Conservation (phyloP, 1,139 yeast genomes). For the Tardiomyces depauwii region DNA sequence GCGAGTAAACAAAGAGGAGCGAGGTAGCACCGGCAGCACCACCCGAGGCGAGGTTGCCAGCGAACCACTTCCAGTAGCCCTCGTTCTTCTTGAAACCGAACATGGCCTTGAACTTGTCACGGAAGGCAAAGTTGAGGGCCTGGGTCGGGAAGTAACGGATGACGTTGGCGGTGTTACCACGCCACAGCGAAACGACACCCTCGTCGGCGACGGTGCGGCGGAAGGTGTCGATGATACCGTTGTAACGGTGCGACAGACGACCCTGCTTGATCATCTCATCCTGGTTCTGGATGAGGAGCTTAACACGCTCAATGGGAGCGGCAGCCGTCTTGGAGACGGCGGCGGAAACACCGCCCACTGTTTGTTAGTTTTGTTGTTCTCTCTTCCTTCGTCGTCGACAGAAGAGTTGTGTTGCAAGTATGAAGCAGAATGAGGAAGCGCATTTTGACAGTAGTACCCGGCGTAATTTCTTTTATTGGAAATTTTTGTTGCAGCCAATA, state of each 20-base stretch:
- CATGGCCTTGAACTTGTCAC: constrained; percentile 69
- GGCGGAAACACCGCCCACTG: constrained; percentile 77
- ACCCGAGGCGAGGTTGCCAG: constrained; percentile 77
- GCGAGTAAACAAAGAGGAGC: constrained; percentile 63
- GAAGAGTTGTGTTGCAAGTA: too few species aligned
- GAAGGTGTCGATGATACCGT: constrained; percentile 64
- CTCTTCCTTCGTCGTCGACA: not conserved
- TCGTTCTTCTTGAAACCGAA: constrained; percentile 65
- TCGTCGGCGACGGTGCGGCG: constrained; percentile 61
- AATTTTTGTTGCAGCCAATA: too few species aligned
- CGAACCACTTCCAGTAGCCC: constrained; percentile 60
- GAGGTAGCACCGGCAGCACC: constrained; percentile 78
- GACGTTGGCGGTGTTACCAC: constrained; percentile 80
- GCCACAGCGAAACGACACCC: constrained; percentile 65
- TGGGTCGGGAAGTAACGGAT: constrained; percentile 81
- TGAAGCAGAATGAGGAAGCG: too few species aligned
- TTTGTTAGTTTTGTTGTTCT: not conserved
- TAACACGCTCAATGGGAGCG: constrained; percentile 77
- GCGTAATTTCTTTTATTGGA: too few species aligned
- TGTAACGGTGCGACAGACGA: constrained; percentile 54
- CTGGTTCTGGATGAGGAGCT: constrained; percentile 71
- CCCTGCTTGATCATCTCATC: constrained; percentile 80
- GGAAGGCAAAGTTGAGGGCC: constrained; percentile 78
- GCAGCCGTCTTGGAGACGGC: constrained; percentile 80
- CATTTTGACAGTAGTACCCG: too few species aligned